Percentiles rank a stretch among this genome's conserved stretches.
Conservation (phyloP, 2,329 filamentous ascomycete genomes). For the Pleurostoma richardsiae region DNA sequence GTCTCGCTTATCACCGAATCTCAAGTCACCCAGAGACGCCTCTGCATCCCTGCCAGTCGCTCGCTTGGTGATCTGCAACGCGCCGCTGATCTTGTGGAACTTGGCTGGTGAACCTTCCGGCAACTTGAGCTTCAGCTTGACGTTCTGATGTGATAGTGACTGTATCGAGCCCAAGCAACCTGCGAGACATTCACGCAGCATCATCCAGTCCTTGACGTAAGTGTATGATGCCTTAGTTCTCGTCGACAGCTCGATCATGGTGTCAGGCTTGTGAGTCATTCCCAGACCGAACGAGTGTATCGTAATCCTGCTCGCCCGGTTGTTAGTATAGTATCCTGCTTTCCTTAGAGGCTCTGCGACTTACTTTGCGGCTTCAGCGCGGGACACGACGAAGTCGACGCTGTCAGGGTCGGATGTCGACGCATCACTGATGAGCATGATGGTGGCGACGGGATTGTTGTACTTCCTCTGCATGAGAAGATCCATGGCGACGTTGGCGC, state of each 20-base stretch:
- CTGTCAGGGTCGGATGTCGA: constrained; percentile 91
- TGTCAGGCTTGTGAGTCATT: constrained; percentile 96
- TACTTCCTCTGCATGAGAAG: constrained; percentile 96
- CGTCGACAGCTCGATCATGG: constrained; percentile 95
- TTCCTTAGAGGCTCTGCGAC: constrained; percentile 23
- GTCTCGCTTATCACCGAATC: constrained; percentile 92
- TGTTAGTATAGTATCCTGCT: too few relatives aligned
- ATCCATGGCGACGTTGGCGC: constrained; percentile 97
- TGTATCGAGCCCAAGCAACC: constrained; percentile 90
- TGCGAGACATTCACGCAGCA: constrained; percentile 92
- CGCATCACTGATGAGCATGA: constrained; percentile 95
- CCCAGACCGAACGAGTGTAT: constrained; percentile 97
- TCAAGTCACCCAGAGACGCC: constrained; percentile 82
- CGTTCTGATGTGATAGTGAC: constrained; percentile 95
- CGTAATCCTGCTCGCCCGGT: constrained; percentile 56
- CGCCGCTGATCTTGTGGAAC: constrained; percentile 97
- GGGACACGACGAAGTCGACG: constrained; percentile 94
- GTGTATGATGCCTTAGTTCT: constrained; percentile 95
- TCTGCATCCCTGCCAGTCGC: constrained; percentile 93
- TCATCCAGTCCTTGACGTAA: constrained; percentile 99
- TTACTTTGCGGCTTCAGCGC: constrained; percentile 94
- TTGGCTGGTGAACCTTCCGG: constrained; percentile 96
- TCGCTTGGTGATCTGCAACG: constrained; percentile 91
- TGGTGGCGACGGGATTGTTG: constrained; percentile 90
- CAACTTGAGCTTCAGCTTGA: constrained; percentile 87